Conservation (phyloP, 78 protist genomes). For the Emiliania huxleyi region DNA sequence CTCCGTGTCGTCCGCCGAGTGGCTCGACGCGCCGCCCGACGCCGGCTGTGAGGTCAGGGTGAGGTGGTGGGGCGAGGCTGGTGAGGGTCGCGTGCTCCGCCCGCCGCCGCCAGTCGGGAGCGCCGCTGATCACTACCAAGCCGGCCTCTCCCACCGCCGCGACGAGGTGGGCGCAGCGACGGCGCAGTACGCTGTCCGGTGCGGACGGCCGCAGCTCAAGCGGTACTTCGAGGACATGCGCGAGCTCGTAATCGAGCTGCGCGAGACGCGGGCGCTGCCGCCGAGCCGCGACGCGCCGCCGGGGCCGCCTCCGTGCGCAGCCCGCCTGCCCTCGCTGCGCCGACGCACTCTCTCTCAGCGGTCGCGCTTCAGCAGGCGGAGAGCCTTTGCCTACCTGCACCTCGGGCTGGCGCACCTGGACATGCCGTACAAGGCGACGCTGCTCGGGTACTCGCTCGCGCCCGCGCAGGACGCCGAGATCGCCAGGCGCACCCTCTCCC, state of each 20-base stretch:
- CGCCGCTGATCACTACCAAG: not conserved
- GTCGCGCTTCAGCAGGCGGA: too few species aligned
- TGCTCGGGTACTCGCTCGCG: too few species aligned
- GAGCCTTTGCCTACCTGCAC: not conserved
- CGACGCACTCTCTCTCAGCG: too few species aligned
- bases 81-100: not conserved
- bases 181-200: not conserved
- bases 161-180: not conserved
- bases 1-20: not conserved
- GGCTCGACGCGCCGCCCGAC: not conserved
- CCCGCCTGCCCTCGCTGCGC: too few species aligned
- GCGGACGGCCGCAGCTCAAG: not conserved
- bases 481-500: too few species aligned
- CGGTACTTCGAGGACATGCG: not conserved
- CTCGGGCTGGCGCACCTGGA: not conserved
- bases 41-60: not conserved
- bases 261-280: not conserved
- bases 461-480: too few species aligned
- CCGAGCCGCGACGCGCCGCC: not conserved
- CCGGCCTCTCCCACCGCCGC: too few species aligned
- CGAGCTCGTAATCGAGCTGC: not conserved
- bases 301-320: too few species aligned
- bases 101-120: not conserved
- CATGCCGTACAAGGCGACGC: not conserved
- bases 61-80: not conserved